These are phyloP conservation scores for Leptodontidium sp. DNA, from an alignment of 2,329 filamentous ascomycete genomes.

Conservation along the genomic window DNA sequence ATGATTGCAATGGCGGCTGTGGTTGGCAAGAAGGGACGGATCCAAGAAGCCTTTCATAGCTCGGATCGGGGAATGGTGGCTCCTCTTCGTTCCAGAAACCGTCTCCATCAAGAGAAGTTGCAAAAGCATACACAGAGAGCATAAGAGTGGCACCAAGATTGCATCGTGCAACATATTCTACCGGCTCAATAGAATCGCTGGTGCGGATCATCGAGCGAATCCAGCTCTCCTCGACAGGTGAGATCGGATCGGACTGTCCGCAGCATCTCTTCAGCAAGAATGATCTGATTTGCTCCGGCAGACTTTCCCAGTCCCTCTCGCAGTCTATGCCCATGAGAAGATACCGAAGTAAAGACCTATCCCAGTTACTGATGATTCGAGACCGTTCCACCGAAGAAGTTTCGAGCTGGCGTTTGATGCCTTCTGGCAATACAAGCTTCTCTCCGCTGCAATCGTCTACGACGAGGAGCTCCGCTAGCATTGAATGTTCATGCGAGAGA, in stretches of 20 bases:
- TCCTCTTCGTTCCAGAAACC: constrained; percentile 9
- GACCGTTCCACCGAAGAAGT: constrained; percentile 13
- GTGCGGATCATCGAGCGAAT: constrained; percentile 37
- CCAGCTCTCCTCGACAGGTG: constrained; percentile 16
- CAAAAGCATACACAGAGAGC: constrained; percentile 19
- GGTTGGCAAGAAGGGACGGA: constrained; percentile 9
- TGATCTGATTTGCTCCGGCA: constrained; percentile 5
- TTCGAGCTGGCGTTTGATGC: constrained; percentile 36
- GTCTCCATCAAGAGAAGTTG: constrained; percentile 16
- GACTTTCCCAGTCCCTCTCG: constrained; percentile 14
- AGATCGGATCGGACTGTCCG: background rate
- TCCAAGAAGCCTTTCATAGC: constrained; percentile 19
- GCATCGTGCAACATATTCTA: constrained; percentile 34
- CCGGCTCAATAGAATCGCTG: constrained; percentile 11
- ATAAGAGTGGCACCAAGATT: constrained; percentile 35
- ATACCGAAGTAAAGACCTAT: constrained; percentile 1
- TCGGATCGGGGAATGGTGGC: constrained; percentile 17
- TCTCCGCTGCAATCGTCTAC: constrained; percentile 8
- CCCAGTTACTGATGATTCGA: constrained; percentile 4
- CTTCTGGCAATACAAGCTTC: constrained; percentile 25
- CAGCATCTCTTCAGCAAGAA: constrained; percentile 12
- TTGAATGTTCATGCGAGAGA: constrained; percentile 37
- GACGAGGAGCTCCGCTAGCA: constrained; percentile 29
- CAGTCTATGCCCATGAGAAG: constrained; percentile 16
- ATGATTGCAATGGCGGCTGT: constrained; percentile 1